Base-by-base conservation (phyloP, 495 filamentous ascomycete genomes). In the Choiromyces venosus region DNA sequence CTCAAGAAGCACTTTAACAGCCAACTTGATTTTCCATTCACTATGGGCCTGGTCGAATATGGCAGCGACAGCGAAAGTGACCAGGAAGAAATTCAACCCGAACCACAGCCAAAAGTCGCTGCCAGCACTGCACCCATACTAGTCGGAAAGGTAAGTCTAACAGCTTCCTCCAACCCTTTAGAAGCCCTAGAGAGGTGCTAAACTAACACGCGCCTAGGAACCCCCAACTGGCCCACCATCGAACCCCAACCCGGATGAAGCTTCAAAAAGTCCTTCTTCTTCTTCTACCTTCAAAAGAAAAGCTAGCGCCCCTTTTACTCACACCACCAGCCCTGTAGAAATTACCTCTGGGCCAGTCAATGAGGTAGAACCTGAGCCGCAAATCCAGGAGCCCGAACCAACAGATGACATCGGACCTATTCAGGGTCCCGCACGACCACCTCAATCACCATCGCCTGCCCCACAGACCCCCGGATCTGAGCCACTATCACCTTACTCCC, bases 401-500 rank as follows among this genome's bases (percentile, higher is more conserved):
- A 33, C 25, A 33, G 25, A 61, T 61, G 75, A 77, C 39, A 77
- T 77, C 71, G 75, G 75, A 33, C 79, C 79, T 8, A 70, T 80
- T 19, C 70, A 80, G 39, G 79, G 79, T 12, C 79, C 79, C 25
- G 67, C 65, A 21, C 70, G 78, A 16, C 79, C 79, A 37, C 79
- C 79, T 40, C 74, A 70, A 33, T 76, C 75, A 8, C 74, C 75
- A 21, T 77, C 75, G 29, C 74, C 75, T 39, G 65, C 40, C 6
- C 74, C 74, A 16, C 75, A 76, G 72, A 73, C 46, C 39, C 25
- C 69, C 65, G 56, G 72, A 42, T 42, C 46, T 38, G 76, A 85
- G 18, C 88, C 88, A 12, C 82, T 85, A 67, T 95, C 91, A 0
- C 91, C 91, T 0, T 92, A 94, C 81, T 87, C 91, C 16, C 78